phyloP scores from a whole-genome alignment of 305 asterid species.

The Fraxinus albicans region DNA sequence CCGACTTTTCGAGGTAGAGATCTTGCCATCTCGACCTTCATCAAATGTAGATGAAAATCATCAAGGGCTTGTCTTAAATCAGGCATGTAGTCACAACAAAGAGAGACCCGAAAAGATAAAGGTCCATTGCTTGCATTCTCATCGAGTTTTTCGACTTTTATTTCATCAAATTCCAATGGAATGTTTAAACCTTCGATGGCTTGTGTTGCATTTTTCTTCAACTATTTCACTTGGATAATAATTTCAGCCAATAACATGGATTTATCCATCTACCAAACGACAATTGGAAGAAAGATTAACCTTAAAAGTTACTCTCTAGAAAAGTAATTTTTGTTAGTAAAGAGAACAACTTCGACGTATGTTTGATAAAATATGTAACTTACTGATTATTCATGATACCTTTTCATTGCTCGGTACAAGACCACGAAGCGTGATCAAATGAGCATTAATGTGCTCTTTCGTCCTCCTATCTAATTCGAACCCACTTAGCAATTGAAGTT shows the following conservation, averaged over 20 bases:
- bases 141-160: constrained; percentile 48
- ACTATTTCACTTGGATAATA: constrained; percentile 56
- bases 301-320: background rate
- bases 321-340: background rate
- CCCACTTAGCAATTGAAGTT: too few relatives aligned
- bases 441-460: constrained; percentile 77
- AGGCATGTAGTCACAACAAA: constrained; percentile 71
- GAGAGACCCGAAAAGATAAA: constrained; percentile 46
- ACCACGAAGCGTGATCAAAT: constrained; percentile 53
- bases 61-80: constrained; percentile 41
- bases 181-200: constrained; percentile 51
- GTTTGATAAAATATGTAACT: background rate
- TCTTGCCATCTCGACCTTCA: constrained; percentile 40
- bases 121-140: constrained; percentile 32
- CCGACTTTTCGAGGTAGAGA: constrained; percentile 63
- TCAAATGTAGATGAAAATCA: constrained; percentile 35
- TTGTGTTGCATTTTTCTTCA: constrained; percentile 45
- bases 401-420: constrained; percentile 62
- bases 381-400: constrained; percentile 28
- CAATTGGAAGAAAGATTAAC: background rate
- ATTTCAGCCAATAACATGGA: constrained; percentile 75
- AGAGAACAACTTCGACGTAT: background rate
- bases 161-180: constrained; percentile 70
- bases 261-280: constrained; percentile 68
- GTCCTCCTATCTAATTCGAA: constrained; percentile 30